phyloP scores from a whole-genome alignment of 129 eudicot genomes.

The Saposhnikovia divaricata region DNA sequence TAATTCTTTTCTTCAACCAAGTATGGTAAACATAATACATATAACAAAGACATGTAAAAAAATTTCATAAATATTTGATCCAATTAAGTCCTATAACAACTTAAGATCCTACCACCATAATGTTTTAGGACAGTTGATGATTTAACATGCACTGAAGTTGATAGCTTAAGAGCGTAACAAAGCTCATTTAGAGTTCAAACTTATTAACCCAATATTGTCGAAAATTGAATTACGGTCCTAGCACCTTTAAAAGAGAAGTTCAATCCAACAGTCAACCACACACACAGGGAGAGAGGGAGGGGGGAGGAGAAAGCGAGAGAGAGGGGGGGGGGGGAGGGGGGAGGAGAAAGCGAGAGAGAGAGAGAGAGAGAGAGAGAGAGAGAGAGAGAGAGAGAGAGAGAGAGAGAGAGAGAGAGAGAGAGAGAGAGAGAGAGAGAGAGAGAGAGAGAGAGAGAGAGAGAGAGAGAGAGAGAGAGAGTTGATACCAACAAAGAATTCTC shows the following conservation, averaged over 20 bases:
- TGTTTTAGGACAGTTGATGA: not conserved
- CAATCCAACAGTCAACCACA: too few species aligned
- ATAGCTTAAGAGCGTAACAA: not conserved
- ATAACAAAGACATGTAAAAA: not conserved
- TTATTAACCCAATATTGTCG: not conserved
- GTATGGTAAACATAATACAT: not conserved
- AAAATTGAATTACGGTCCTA: not conserved
- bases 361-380: too few species aligned
- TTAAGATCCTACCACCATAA: not conserved
- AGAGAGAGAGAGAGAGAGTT: not conserved
- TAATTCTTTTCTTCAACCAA: not conserved
- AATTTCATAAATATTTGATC: not conserved
- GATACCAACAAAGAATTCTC: slow-evolving; percentile 54
- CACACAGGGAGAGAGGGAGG: too few species aligned
- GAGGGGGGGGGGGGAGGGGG: too few species aligned
- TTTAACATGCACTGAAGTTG: too few species aligned
- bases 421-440: too few species aligned
- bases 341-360: too few species aligned
- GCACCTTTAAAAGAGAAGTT: too few species aligned
- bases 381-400: too few species aligned
- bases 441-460: too few species aligned
- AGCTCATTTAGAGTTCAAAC: not conserved
- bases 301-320: not conserved
- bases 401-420: not conserved
- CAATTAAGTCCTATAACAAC: not conserved